Base-by-base conservation (phyloP, 108 stramenopile species). In the Nitzschia inconspicua region DNA sequence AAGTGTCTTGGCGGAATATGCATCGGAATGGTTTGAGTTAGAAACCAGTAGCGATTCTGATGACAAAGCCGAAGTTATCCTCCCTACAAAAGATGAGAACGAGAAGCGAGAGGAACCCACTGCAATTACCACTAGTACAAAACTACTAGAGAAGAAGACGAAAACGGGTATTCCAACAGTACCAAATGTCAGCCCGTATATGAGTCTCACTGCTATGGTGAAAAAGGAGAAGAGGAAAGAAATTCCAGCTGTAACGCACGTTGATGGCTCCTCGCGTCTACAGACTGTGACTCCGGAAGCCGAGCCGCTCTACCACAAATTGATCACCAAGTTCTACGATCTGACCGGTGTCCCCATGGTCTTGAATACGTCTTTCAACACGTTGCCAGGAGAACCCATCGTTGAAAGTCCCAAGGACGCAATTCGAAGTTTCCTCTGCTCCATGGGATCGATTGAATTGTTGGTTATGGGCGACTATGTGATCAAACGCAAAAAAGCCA, bases 301-400 rank as follows among this genome's bases (percentile, higher is more conserved):
- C 30, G 86, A 90, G 49, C 85, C 87, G 3, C 56, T 85, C 13
- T 98, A 96, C 52, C 85, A 95, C 64, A 66, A 72, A 27, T 64
- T 98, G 35, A 94, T 98, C 43, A 50, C 68, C 28, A 80, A 82
- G 23, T 96, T 97, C 70, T 86, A 65, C 52, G 63, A 80, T 36
- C 30, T 75, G 14, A 95, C 96, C 0, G 97, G 96, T 16, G 87
- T 97, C 0, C 96, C 97, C 10, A 91, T 98, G 91, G 88, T 98
- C 3, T 73, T 98, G 35, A 97, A 98, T 50, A 98, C 97, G 8
- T 86, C 84, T 24, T 96, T 98, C 89, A 98, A 97, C 63, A 91
- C 91, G 5, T 57, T 91, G 7, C 86, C 84, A 31, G 73, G 84
- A 13, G 94, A 96, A 56, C 97, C 97, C 7, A 96, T 98, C 44